These are phyloP conservation scores for Rhizophora mangle DNA, from an alignment of 345 rosid species.

Conservation along the genomic window DNA sequence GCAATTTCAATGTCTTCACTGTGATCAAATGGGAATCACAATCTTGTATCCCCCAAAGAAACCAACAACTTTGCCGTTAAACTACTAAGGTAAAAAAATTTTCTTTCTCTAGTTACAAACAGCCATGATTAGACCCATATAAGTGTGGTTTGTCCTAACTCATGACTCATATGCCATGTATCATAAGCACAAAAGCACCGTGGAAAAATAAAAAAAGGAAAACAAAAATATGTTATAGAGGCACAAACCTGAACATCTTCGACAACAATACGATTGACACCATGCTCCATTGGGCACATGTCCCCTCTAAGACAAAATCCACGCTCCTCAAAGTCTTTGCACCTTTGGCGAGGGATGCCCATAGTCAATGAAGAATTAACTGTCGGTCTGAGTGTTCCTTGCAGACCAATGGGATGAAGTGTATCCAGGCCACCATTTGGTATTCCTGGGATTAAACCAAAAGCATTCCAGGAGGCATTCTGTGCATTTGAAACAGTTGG, in stretches of 20 bases:
- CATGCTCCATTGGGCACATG: constrained; percentile 99
- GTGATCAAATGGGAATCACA: no score
- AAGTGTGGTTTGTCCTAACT: not conserved
- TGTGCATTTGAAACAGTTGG: constrained; percentile 60
- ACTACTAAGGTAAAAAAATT: no score
- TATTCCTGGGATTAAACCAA: constrained; percentile 74
- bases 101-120: no score
- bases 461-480: constrained; percentile 66
- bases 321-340: constrained; percentile 98
- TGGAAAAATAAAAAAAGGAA: no score
- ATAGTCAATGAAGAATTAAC: constrained; percentile 55
- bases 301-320: constrained; percentile 98
- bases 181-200: not conserved
- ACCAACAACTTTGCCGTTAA: no score
- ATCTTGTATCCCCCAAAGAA: no score
- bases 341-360: constrained; percentile 75
- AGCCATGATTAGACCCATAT: no score
- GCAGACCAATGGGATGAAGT: constrained; percentile 65
- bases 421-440: constrained; percentile 77
- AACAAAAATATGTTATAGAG: no score
- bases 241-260: constrained; percentile 90
- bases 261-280: constrained; percentile 92
- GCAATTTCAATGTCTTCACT: no score
- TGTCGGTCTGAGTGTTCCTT: constrained; percentile 66
- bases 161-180: not conserved